Evolutionary conservation across 768 basidiomycete genomes (phyloP).

Genomic region (Tephrocybe sp.): DNA sequence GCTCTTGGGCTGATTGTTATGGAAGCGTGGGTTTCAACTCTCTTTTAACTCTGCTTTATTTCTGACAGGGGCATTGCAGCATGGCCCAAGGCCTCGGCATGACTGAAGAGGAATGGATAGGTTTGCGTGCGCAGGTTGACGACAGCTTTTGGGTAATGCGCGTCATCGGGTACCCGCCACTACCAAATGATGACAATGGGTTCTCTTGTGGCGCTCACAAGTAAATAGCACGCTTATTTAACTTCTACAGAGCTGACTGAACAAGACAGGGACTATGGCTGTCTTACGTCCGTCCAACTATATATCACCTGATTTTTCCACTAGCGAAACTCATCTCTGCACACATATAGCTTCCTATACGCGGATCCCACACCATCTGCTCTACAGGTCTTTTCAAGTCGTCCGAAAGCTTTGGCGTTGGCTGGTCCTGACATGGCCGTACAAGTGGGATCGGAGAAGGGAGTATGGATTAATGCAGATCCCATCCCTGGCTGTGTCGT

Average conservation of each 20-base stretch:
- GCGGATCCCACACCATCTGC: constrained; percentile 81
- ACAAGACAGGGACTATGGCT: constrained; percentile 77
- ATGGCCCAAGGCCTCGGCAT: constrained; percentile 84
- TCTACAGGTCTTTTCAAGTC: constrained; percentile 74
- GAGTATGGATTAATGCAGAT: constrained; percentile 82
- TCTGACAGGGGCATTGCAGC: constrained; percentile 33
- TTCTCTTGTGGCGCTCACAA: constrained; percentile 91
- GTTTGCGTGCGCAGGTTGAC: constrained; percentile 67
- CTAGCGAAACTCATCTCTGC: not conserved
- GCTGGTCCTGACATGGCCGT: constrained; percentile 37
- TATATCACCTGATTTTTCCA: not conserved
- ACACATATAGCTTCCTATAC: constrained; percentile 69
- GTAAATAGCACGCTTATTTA: constrained; percentile 34
- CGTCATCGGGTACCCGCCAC: constrained; percentile 85
- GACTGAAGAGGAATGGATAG: constrained; percentile 66
- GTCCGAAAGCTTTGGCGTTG: constrained; percentile 31
- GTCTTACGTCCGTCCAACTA: constrained; percentile 69
- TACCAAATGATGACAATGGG: constrained; percentile 77
- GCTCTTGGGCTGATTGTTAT: constrained; percentile 76
- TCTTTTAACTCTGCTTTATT: not conserved
- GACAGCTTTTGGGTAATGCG: constrained; percentile 92
- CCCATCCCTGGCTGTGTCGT: constrained; percentile 83
- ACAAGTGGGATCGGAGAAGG: constrained; percentile 57
- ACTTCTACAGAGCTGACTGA: not conserved
- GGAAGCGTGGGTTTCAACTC: constrained; percentile 65